phyloP scores from a whole-genome alignment of 352 stramenopile species.

The Halophytophthora polymorphica region DNA sequence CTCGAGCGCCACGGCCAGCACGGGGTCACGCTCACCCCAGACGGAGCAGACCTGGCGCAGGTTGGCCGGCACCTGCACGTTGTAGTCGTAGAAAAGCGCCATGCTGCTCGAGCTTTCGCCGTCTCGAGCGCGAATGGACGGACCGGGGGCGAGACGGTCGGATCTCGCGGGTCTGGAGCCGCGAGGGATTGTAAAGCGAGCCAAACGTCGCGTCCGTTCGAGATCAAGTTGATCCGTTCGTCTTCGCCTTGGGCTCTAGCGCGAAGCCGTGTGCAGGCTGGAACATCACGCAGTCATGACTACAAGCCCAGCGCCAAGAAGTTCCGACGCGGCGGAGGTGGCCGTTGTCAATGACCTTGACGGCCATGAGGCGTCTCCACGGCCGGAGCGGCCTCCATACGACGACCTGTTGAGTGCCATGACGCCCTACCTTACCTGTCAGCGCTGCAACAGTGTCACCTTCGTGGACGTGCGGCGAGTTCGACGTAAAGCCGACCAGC shows the following conservation, averaged over 20 bases:
- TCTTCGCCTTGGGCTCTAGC: too few species aligned
- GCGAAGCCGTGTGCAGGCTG: neutral
- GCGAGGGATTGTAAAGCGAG: neutral
- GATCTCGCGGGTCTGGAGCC: too few species aligned
- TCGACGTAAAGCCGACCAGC: conserved; percentile 24
- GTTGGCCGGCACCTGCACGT: conserved; percentile 58
- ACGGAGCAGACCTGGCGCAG: conserved; percentile 68
- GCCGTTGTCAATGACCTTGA: too few species aligned
- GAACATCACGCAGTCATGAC: neutral
- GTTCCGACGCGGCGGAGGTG: too few species aligned
- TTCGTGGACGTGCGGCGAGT: conserved; percentile 69
- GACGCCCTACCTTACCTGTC: conserved; percentile 77
- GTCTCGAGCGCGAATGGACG: neutral
- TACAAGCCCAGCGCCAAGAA: neutral
- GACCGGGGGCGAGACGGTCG: too few species aligned
- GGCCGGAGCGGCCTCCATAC: neutral
- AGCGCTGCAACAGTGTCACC: conserved; percentile 71
- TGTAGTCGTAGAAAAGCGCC: conserved; percentile 85
- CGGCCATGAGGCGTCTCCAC: too few species aligned
- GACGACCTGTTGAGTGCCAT: conserved; percentile 24
- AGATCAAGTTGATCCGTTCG: too few species aligned
- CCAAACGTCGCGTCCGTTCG: too few species aligned
- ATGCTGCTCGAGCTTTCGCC: conserved; percentile 2
- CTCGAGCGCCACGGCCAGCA: conserved; percentile 80
- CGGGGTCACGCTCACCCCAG: conserved; percentile 81